Evolutionary conservation across 768 basidiomycete genomes (phyloP).

Genomic region (Mycena filopes): DNA sequence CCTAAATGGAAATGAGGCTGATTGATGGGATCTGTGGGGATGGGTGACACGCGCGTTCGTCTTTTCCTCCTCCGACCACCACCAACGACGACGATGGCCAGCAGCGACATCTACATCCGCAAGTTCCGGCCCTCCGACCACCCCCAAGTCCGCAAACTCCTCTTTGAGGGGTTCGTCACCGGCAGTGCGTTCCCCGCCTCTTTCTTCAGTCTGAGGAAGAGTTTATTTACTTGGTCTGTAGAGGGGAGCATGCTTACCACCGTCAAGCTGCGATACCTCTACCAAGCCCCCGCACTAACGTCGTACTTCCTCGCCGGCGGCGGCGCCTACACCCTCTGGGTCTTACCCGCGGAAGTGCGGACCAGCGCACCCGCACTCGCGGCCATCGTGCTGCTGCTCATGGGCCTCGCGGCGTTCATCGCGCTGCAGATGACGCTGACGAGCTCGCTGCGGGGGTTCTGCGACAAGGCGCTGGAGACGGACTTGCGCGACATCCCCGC

Average conservation of each 20-base stretch:
- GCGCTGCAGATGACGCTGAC: not conserved
- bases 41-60: not conserved
- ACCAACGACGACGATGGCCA: not conserved
- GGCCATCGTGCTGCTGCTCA: not conserved
- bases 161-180: conserved; percentile 21
- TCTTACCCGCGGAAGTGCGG: not conserved
- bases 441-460: not conserved
- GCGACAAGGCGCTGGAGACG: conserved; percentile 7
- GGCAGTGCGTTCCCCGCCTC: not conserved
- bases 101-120: conserved; percentile 11
- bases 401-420: not conserved
- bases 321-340: not conserved
- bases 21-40: not conserved
- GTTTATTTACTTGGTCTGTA: not conserved
- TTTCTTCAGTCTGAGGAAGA: too few species aligned
- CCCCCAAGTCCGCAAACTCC: conserved; percentile 15
- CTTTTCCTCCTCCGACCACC: not conserved
- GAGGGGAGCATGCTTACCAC: conserved; percentile 6
- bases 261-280: not conserved
- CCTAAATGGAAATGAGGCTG: not conserved
- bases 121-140: conserved; percentile 19
- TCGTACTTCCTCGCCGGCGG: conserved; percentile 11
- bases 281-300: not conserved
- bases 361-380: not conserved
- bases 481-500: conserved; percentile 17